Conservation (phyloP, 345 rosid genomes). For the Clausena lansium region DNA sequence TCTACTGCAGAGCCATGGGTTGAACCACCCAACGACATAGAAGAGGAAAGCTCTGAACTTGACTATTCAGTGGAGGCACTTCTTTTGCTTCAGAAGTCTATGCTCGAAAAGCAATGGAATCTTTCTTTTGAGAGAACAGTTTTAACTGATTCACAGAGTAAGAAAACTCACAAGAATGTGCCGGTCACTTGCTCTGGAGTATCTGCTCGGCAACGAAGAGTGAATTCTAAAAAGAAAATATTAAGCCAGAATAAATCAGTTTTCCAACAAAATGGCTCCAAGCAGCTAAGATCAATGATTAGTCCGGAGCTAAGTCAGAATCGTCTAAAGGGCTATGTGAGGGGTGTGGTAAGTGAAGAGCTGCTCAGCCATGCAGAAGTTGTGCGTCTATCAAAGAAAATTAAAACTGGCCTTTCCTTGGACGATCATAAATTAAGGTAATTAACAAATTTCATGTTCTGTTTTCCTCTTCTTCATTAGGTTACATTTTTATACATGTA, state of each 20-base stretch:
- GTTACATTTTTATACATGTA: background rate
- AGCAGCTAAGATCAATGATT: constrained; percentile 41
- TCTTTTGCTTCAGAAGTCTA: constrained; percentile 79
- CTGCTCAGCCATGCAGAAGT: constrained; percentile 81
- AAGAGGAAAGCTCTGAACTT: constrained; percentile 47
- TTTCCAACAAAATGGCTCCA: constrained; percentile 27
- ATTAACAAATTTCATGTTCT: constrained; percentile 2
- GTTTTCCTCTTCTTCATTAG: background rate
- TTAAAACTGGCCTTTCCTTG: constrained; percentile 72
- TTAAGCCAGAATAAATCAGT: constrained; percentile 30
- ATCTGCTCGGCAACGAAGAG: constrained; percentile 81
- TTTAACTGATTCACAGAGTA: constrained; percentile 30
- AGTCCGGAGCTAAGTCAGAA: constrained; percentile 59
- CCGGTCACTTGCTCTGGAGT: constrained; percentile 66
- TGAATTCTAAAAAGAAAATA: constrained; percentile 45
- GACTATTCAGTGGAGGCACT: constrained; percentile 71
- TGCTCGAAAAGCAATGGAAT: constrained; percentile 93
- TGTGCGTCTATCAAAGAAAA: constrained; percentile 68
- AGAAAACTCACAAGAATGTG: constrained; percentile 40
- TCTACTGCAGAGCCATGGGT: constrained; percentile 39
- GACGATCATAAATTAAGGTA: constrained; percentile 85
- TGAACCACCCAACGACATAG: constrained; percentile 34
- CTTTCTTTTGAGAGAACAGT: constrained; percentile 63
- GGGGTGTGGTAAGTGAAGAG: constrained; percentile 67
- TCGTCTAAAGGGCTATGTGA: constrained; percentile 74